Evolutionary conservation across 2,329 filamentous ascomycete species (phyloP).

Genomic region (Pseudogymnoascus sp.): DNA sequence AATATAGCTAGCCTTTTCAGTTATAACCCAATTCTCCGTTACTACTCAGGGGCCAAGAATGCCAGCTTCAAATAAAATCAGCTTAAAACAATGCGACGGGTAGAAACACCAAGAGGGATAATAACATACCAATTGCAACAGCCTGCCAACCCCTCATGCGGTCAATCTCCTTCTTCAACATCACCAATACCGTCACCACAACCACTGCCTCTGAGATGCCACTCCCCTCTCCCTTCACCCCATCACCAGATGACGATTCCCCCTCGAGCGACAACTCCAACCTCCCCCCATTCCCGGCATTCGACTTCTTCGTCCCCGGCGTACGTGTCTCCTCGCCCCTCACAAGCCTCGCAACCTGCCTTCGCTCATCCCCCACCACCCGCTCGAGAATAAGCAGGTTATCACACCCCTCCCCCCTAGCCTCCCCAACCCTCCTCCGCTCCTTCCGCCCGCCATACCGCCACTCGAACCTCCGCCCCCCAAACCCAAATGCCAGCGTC

Average conservation of each 20-base stretch:
- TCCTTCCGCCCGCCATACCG: slow-evolving; percentile 42
- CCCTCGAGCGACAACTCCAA: slow-evolving; percentile 36
- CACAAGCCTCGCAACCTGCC: slow-evolving; percentile 35
- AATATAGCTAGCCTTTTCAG: not conserved
- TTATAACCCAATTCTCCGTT: not conserved
- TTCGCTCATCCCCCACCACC: slow-evolving; percentile 22
- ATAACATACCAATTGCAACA: slow-evolving; percentile 31
- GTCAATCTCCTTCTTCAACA: slow-evolving; percentile 60
- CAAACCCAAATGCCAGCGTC: slow-evolving; percentile 37
- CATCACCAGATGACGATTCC: slow-evolving; percentile 29
- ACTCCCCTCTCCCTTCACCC: slow-evolving; percentile 23
- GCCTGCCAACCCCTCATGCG: slow-evolving; percentile 41
- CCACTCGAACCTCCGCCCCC: slow-evolving; percentile 45
- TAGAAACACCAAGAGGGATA: not conserved
- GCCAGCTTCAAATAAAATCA: not conserved
- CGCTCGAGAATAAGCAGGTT: slow-evolving; percentile 44
- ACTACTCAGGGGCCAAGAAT: not conserved
- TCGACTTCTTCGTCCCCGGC: slow-evolving; percentile 30
- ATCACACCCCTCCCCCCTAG: slow-evolving; percentile 35
- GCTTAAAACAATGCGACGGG: not conserved
- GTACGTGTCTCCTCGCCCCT: slow-evolving; percentile 34
- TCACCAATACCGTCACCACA: slow-evolving; percentile 47
- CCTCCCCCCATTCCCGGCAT: slow-evolving; percentile 40
- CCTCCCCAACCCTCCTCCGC: slow-evolving; percentile 35
- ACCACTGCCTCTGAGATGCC: slow-evolving; percentile 44